Conservation (phyloP, 2,329 filamentous ascomycete genomes). For the Cladobotryum mycophilum region DNA sequence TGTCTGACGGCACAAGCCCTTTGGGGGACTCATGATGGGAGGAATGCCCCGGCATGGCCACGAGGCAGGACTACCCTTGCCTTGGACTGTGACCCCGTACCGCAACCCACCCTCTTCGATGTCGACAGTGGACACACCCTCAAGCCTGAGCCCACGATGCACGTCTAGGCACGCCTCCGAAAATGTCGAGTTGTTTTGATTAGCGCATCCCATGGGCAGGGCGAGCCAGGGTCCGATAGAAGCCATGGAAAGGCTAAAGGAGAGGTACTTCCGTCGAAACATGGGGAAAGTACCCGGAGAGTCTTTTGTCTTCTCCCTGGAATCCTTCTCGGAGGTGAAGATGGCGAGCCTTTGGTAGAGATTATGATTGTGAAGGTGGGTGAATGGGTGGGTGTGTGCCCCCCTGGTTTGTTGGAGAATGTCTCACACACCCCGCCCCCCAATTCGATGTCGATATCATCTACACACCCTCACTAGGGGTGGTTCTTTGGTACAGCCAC, state of each 20-base stretch:
- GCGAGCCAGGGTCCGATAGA: background rate
- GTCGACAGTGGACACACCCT: background rate
- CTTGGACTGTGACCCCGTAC: background rate
- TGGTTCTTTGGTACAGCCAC: background rate
- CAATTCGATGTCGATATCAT: too few species aligned
- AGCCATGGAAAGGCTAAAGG: background rate
- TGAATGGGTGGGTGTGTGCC: background rate
- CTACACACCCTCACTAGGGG: background rate
- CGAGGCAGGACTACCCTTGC: background rate
- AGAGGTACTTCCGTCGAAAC: constrained; percentile 12
- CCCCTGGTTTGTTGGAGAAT: background rate
- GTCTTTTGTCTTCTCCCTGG: background rate
- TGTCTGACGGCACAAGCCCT: constrained; percentile 12
- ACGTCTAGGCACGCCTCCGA: background rate
- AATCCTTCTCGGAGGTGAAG: background rate
- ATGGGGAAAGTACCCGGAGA: constrained; percentile 9
- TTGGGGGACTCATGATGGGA: constrained; percentile 1
- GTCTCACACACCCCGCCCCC: background rate
- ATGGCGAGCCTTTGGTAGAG: background rate
- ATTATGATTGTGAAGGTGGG: background rate
- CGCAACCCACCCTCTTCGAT: background rate
- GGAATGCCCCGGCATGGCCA: background rate
- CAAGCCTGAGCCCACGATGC: background rate
- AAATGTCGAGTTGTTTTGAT: too few species aligned
- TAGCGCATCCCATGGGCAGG: too few species aligned